A percentile compares a stretch with the other conserved stretches of the same genome.
phyloP scores from a whole-genome alignment of 176 grass and related monocot genomes.

The Phoenix dactylifera region DNA sequence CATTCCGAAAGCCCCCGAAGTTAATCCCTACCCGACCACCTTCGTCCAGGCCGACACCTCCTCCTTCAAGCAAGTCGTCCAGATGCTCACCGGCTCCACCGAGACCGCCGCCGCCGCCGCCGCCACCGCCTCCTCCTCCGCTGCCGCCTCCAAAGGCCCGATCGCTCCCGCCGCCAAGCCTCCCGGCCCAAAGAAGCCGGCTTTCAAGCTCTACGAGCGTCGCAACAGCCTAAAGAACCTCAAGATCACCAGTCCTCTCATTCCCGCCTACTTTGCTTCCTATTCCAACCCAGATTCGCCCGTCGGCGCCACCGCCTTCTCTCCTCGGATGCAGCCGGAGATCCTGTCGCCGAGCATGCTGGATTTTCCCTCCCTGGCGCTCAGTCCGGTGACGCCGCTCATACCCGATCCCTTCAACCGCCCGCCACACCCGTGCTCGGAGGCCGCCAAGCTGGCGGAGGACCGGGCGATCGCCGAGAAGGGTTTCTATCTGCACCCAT shows the following conservation, averaged over 20 bases:
- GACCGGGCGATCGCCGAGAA: conserved; percentile 93
- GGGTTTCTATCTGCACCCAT: conserved; percentile 83
- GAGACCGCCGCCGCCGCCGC: conserved; percentile 46
- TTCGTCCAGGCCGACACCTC: conserved; percentile 86
- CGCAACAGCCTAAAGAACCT: conserved; percentile 62
- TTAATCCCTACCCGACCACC: conserved; percentile 88
- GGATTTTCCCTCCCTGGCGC: conserved; percentile 59
- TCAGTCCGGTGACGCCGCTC: conserved; percentile 76
- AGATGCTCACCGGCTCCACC: conserved; percentile 91
- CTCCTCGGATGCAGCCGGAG: conserved; percentile 28
- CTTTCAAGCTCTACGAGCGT: conserved; percentile 84
- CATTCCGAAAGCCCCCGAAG: conserved; percentile 17
- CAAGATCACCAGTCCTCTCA: conserved; percentile 63
- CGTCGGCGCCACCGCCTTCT: conserved; percentile 18
- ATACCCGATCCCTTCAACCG: conserved; percentile 18
- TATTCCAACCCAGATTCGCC: conserved; percentile 8
- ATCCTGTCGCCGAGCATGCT: conserved; percentile 72
- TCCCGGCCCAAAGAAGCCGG: conserved; percentile 44
- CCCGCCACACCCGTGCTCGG: conserved; percentile 49
- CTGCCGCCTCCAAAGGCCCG: conserved; percentile 12
- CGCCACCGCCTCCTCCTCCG: no score
- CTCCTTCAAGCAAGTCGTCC: conserved; percentile 97
- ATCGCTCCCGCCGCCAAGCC: conserved; percentile 4
- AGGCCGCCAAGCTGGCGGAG: conserved; percentile 56
- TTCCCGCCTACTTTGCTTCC: conserved; percentile 22